A percentile compares a stretch with the other conserved stretches of the same genome.
phyloP scores from a whole-genome alignment of 495 filamentous ascomycete species.

The Tuber brumale region DNA sequence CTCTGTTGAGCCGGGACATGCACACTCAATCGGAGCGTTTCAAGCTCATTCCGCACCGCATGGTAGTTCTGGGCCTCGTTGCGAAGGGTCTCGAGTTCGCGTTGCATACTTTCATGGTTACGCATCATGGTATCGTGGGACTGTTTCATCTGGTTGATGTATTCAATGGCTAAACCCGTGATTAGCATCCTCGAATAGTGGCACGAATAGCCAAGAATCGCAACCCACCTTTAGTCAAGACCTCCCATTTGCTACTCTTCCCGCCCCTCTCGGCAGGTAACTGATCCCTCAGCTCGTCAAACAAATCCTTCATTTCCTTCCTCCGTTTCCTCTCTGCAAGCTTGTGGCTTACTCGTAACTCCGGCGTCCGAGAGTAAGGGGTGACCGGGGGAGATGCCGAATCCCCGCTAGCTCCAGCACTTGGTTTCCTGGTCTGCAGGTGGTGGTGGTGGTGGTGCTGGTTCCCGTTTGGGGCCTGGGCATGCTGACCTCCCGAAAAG shows the following conservation, averaged over 20 bases:
- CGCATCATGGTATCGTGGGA: conserved; percentile 29
- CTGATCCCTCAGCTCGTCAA: conserved; percentile 74
- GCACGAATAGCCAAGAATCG: not conserved
- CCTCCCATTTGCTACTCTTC: conserved; percentile 99
- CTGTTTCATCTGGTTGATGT: conserved; percentile 36
- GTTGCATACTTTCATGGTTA: conserved; percentile 31
- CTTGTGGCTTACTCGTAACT: conserved; percentile 92
- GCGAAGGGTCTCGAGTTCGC: conserved; percentile 35
- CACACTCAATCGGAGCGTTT: conserved; percentile 29
- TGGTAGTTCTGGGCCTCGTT: conserved; percentile 33
- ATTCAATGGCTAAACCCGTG: conserved; percentile 35
- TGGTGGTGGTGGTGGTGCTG: conserved; percentile 37
- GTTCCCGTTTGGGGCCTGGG: conserved; percentile 23
- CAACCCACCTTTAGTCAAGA: conserved; percentile 77
- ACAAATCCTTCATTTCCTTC: conserved; percentile 97
- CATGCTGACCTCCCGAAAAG: conserved; percentile 25
- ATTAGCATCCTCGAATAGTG: conserved; percentile 23
- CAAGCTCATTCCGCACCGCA: conserved; percentile 29
- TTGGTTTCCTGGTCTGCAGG: conserved; percentile 34
- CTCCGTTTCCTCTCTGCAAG: conserved; percentile 90
- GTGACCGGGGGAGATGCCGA: conserved; percentile 32
- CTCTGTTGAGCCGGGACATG: conserved; percentile 23
- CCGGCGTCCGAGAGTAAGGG: conserved; percentile 89
- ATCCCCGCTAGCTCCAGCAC: conserved; percentile 27
- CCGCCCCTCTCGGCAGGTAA: conserved; percentile 80